Conservation (phyloP, 2,329 filamentous ascomycete species). For the Apiospora hydei region DNA sequence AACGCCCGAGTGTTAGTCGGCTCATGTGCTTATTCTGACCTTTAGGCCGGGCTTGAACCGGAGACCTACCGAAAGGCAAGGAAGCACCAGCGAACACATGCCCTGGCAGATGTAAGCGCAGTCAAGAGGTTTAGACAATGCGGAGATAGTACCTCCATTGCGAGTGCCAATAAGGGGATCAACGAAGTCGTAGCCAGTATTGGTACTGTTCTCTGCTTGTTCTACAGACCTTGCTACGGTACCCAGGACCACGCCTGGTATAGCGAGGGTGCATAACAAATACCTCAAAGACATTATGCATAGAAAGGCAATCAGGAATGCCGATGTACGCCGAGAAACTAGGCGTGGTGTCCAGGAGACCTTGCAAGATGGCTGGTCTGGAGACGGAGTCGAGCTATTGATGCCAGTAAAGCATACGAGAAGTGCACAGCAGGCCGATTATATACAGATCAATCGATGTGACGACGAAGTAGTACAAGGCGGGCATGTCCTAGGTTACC, state of each 20-base stretch:
- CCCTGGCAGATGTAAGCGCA: slow-evolving; percentile 36
- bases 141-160: slow-evolving; percentile 40
- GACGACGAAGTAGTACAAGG: neutral
- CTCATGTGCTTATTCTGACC: neutral
- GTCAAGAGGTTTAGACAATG: neutral
- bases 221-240: neutral
- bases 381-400: neutral
- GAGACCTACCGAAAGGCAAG: slow-evolving; percentile 38
- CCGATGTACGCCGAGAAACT: neutral
- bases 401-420: neutral
- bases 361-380: neutral
- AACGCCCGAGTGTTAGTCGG: neutral
- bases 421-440: neutral
- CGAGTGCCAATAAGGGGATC: slow-evolving; percentile 44
- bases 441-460: neutral
- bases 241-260: neutral
- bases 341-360: neutral
- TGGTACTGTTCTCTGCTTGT: neutral
- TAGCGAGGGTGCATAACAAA: neutral
- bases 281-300: neutral
- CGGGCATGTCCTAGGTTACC: neutral
- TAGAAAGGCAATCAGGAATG: neutral
- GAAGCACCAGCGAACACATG: slow-evolving; percentile 46
- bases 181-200: slow-evolving; percentile 38
- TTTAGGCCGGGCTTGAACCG: slow-evolving; percentile 28